These are phyloP conservation scores for Calonectria pteridis DNA, from an alignment of 2,329 filamentous ascomycete species.

Conservation along the genomic window DNA sequence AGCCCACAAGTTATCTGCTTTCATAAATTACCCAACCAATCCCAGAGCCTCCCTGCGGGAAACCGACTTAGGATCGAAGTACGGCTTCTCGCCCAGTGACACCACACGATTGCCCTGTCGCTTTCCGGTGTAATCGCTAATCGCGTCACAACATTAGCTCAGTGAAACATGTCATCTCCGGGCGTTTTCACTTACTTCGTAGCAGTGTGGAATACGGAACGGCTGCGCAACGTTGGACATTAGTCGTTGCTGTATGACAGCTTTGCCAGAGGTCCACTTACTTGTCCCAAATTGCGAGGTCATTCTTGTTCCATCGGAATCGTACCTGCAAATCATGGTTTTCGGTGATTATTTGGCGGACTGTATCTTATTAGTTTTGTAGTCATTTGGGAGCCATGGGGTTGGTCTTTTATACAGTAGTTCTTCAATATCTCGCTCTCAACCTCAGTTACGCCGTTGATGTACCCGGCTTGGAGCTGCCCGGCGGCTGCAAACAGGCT, in stretches of 20 bases:
- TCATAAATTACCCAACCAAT: constrained; percentile 6
- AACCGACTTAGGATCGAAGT: constrained; percentile 13
- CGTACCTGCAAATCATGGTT: neutral
- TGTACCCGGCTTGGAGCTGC: constrained; percentile 14
- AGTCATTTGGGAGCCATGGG: neutral
- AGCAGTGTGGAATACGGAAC: constrained; percentile 29
- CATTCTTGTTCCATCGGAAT: neutral
- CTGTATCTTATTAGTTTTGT: neutral
- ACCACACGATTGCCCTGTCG: constrained; percentile 23
- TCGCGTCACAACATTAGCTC: constrained; percentile 8
- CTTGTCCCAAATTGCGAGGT: constrained; percentile 19
- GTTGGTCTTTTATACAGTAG: neutral
- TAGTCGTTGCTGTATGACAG: constrained; percentile 14
- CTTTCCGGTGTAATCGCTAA: constrained; percentile 28
- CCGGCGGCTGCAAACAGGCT: constrained; percentile 27
- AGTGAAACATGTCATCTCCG: constrained; percentile 19
- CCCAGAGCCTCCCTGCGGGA: constrained; percentile 20
- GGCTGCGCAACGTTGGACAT: constrained; percentile 15
- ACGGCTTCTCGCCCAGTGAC: constrained; percentile 21
- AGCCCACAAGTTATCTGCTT: neutral
- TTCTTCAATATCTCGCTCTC: constrained; percentile 26
- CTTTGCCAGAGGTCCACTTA: neutral
- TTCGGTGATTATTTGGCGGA: constrained; percentile 2
- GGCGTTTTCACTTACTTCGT: constrained; percentile 34
- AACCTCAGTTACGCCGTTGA: constrained; percentile 17